These are phyloP conservation scores for Ceratocystis huliohia DNA, from an alignment of 2,329 filamentous ascomycete genomes.

Conservation along the genomic window DNA sequence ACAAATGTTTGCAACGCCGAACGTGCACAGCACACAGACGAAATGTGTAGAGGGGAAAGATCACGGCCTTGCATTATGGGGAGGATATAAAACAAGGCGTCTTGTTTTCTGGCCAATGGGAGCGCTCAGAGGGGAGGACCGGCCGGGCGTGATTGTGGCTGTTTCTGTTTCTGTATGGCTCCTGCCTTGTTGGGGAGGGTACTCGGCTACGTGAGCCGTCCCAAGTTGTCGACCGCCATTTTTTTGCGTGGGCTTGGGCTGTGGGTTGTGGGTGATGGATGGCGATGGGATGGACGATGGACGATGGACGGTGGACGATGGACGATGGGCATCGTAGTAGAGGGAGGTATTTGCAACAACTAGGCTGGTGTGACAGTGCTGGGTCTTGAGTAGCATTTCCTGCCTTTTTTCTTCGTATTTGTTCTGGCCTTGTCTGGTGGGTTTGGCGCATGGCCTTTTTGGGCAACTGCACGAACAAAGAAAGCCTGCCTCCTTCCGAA, in stretches of 20 bases:
- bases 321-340: neutral
- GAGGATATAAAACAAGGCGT: neutral
- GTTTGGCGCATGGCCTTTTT: neutral
- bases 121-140: neutral
- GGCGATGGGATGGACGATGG: no score
- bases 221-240: neutral
- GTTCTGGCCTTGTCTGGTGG: neutral
- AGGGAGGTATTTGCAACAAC: neutral
- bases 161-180: slow-evolving; percentile 1
- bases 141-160: neutral
- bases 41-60: no score
- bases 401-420: neutral
- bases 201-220: neutral
- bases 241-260: neutral
- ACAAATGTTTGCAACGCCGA: no score
- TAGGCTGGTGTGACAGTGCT: neutral
- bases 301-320: neutral
- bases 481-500: slow-evolving; percentile 1
- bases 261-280: no score
- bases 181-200: neutral
- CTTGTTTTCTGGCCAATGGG: neutral
- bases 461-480: neutral
- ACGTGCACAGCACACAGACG: no score
- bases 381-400: neutral
- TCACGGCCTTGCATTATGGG: no score